Evolutionary conservation across 2,329 filamentous ascomycete genomes (phyloP).

Genomic region (Fusarium gaditjirri): DNA sequence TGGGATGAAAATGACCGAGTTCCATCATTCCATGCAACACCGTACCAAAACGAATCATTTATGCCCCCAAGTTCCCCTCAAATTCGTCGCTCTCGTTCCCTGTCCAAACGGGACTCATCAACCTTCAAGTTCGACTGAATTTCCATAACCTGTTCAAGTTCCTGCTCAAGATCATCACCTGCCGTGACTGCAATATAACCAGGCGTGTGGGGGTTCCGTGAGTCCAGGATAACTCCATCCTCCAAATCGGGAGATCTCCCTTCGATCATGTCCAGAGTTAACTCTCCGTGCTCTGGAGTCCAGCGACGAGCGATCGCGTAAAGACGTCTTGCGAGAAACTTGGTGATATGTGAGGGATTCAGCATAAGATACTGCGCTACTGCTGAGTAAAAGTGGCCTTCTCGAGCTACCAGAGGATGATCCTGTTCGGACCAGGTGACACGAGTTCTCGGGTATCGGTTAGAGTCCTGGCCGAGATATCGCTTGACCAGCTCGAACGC

Average conservation of each 20-base stretch:
- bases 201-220: accelerated
- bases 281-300: accelerated
- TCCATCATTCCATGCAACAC: background rate
- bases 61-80: background rate
- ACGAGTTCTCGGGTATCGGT: background rate
- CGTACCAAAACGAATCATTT: background rate
- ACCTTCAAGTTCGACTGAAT: background rate
- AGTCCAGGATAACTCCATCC: background rate
- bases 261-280: background rate
- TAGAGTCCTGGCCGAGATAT: background rate
- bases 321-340: background rate
- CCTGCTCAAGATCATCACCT: accelerated
- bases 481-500: background rate
- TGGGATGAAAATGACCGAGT: background rate
- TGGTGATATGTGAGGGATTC: accelerated
- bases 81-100: background rate
- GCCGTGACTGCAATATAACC: background rate
- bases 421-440: background rate
- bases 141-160: background rate
- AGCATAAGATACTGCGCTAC: background rate
- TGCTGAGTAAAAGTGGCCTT: background rate
- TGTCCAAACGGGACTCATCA: accelerated
- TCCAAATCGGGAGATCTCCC: accelerated
- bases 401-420: background rate
- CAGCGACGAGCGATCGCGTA: background rate